phyloP scores from a whole-genome alignment of 2,329 filamentous ascomycete genomes.

The Emergomyces africanus region DNA sequence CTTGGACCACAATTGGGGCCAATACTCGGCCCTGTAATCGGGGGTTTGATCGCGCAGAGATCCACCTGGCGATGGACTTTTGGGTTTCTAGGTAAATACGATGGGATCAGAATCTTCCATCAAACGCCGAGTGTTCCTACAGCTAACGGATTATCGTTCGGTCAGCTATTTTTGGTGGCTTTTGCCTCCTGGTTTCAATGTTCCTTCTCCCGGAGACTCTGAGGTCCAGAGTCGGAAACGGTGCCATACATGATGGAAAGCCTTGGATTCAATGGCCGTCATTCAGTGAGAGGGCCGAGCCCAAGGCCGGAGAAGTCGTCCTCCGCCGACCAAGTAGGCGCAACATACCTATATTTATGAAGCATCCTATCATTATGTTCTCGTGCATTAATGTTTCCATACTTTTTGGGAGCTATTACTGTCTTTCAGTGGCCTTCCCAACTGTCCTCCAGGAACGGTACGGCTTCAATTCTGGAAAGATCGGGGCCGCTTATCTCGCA shows the following conservation, averaged over 20 bases:
- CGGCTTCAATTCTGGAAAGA: slow-evolving; percentile 21
- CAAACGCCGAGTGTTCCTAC: background rate
- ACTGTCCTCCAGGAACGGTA: slow-evolving; percentile 21
- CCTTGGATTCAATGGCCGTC: slow-evolving; percentile 2
- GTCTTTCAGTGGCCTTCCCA: slow-evolving; percentile 20
- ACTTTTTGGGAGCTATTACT: slow-evolving; percentile 23
- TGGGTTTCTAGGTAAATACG: slow-evolving; percentile 13
- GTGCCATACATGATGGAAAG: slow-evolving; percentile 15
- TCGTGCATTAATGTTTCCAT: slow-evolving; percentile 23
- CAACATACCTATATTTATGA: slow-evolving; percentile 19
- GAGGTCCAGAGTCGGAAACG: slow-evolving; percentile 34
- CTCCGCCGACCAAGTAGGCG: slow-evolving; percentile 18
- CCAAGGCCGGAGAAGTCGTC: slow-evolving; percentile 2
- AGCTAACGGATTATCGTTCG: background rate
- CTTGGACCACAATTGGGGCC: slow-evolving; percentile 35
- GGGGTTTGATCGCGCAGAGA: slow-evolving; percentile 25
- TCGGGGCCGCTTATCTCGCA: slow-evolving; percentile 26
- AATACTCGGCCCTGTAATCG: slow-evolving; percentile 32
- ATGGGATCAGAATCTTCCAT: background rate
- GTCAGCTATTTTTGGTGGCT: slow-evolving; percentile 17
- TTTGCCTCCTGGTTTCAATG: slow-evolving; percentile 18
- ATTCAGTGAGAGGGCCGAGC: background rate
- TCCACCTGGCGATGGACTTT: slow-evolving; percentile 35
- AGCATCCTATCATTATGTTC: slow-evolving; percentile 23
- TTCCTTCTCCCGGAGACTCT: slow-evolving; percentile 37